phyloP scores from a whole-genome alignment of 805 yeast genomes.

The Nakazawaea peltata region DNA sequence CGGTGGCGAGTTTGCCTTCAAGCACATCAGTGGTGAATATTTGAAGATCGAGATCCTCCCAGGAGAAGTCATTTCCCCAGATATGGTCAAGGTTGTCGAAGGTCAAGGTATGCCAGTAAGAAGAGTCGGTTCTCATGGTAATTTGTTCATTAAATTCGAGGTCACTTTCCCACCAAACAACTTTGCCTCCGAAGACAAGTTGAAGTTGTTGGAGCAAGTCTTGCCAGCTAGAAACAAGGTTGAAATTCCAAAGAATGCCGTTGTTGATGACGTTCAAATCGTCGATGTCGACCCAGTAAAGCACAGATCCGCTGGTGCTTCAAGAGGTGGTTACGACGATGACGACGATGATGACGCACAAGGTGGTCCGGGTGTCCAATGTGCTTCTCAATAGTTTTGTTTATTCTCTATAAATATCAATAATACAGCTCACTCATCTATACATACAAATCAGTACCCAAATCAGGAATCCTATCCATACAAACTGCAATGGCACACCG shows the following conservation, averaged over 20 bases:
- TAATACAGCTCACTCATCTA: too few species aligned
- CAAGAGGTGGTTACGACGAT: constrained; percentile 32
- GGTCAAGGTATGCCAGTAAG: constrained; percentile 97
- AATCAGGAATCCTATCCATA: constrained; percentile 1
- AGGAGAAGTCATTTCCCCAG: constrained; percentile 91
- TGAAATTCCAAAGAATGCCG: constrained; percentile 61
- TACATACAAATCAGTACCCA: constrained; percentile 1
- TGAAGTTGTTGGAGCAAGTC: constrained; percentile 63
- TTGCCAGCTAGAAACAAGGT: constrained; percentile 70
- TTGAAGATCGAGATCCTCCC: constrained; percentile 76
- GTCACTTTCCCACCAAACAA: constrained; percentile 79
- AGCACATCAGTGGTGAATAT: constrained; percentile 90
- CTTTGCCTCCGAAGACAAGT: constrained; percentile 68
- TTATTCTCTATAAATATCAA: background rate
- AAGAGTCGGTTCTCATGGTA: constrained; percentile 83
- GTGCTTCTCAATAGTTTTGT: constrained; percentile 74
- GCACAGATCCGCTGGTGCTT: constrained; percentile 34
- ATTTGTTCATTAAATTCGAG: constrained; percentile 77
- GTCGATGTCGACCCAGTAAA: constrained; percentile 59
- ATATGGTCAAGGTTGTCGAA: constrained; percentile 68
- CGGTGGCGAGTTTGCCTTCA: constrained; percentile 85
- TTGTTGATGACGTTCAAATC: constrained; percentile 74
- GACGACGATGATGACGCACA: constrained; percentile 45
- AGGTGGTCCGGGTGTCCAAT: constrained; percentile 73
- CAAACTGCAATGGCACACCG: background rate